phyloP scores from a whole-genome alignment of 805 yeast species.

The Candida ovalis region DNA sequence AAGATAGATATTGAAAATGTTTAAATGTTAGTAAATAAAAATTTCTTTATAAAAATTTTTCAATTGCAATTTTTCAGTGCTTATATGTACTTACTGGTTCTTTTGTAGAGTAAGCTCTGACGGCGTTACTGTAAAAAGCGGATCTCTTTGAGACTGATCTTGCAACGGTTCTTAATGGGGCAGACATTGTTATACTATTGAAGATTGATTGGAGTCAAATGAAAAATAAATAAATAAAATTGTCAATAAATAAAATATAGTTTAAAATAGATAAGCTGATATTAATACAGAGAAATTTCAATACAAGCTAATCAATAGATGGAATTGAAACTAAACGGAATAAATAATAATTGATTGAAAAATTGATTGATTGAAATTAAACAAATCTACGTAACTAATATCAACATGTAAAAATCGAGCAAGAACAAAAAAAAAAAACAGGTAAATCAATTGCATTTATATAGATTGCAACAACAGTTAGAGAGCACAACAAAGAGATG shows the following conservation, averaged over 20 bases:
- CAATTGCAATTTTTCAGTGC: no score
- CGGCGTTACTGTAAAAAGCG: slow-evolving; percentile 16
- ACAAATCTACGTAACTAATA: no score
- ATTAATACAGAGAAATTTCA: no score
- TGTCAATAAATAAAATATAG: neutral
- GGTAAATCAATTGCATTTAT: slow-evolving; percentile 2
- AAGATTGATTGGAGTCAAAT: no score
- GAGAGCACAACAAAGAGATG: neutral
- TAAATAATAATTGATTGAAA: neutral
- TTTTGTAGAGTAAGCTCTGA: slow-evolving; percentile 36
- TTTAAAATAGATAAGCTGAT: no score
- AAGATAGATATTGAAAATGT: slow-evolving; percentile 7
- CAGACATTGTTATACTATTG: slow-evolving; percentile 11
- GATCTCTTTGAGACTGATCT: slow-evolving; percentile 26
- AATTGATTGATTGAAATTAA: neutral
- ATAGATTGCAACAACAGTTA: neutral
- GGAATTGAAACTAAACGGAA: neutral
- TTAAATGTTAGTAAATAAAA: neutral
- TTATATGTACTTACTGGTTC: slow-evolving; percentile 30
- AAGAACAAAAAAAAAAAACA: neutral
- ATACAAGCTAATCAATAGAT: neutral
- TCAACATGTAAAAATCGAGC: no score
- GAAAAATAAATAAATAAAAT: neutral
- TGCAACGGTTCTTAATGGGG: slow-evolving; percentile 28
- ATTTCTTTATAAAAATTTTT: no score